These are phyloP conservation scores for Wallacemonas sp. DNA, from an alignment of 208 protist genomes.

Conservation along the genomic window DNA sequence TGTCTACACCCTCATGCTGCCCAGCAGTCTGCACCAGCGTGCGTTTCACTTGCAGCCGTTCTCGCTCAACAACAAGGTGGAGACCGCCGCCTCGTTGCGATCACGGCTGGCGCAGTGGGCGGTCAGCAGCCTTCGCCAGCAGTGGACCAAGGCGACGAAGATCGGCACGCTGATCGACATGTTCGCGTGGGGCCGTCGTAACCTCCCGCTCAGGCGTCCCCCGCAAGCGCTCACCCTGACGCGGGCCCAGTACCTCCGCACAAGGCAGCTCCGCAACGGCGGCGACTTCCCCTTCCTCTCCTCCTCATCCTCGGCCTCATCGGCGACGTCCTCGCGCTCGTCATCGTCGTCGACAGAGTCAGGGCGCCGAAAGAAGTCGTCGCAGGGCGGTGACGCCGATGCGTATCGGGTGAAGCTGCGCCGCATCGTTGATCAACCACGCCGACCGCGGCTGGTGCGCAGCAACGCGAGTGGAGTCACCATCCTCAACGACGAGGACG, in stretches of 20 bases:
- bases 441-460: neutral
- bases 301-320: conserved; percentile 5
- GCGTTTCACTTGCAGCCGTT: conserved; percentile 55
- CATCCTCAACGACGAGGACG: conserved; percentile 8
- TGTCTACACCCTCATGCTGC: conserved; percentile 73
- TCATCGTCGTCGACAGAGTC: conserved; percentile 1
- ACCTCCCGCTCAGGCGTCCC: conserved; percentile 27
- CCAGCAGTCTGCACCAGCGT: conserved; percentile 45
- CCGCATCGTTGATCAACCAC: neutral
- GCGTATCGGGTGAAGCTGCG: conserved; percentile 9
- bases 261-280: neutral
- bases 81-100: conserved; percentile 48
- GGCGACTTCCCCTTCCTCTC: conserved; percentile 15
- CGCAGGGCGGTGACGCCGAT: neutral
- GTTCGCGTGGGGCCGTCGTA: conserved; percentile 38
- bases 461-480: neutral
- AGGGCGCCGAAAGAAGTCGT: neutral
- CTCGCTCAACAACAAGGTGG: conserved; percentile 38
- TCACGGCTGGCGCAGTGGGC: conserved; percentile 46
- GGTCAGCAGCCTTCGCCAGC: conserved; percentile 54
- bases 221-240: conserved; percentile 36
- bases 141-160: conserved; percentile 84
- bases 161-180: conserved; percentile 60
- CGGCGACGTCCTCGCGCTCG: neutral
- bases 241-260: conserved; percentile 24